Percentiles rank a stretch among this genome's conserved stretches.
Conservation (phyloP, 768 basidiomycete species). For the Pleurotus ostreatus region DNA sequence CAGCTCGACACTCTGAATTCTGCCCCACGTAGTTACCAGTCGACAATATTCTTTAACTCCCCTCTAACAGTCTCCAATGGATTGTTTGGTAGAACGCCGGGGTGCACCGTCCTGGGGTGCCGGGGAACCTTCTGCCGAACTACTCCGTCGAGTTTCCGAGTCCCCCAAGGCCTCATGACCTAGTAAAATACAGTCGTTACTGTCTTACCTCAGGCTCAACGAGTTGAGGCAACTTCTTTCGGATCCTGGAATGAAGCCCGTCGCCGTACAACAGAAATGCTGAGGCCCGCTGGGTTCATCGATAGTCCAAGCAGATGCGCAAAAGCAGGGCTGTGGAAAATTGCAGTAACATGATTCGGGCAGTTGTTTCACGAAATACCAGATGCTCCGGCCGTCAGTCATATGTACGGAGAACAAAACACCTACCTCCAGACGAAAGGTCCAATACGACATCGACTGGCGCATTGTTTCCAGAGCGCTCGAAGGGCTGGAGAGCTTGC, state of each 20-base stretch:
- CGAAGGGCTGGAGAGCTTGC: neutral
- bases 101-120: too few relatives aligned
- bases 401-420: neutral
- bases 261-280: neutral
- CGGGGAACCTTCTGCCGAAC: too few relatives aligned
- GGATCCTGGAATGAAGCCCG: neutral
- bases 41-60: too few relatives aligned
- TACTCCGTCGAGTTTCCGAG: too few relatives aligned
- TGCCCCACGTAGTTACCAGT: too few relatives aligned
- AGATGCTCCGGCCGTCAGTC: conserved; percentile 1
- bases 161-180: too few relatives aligned
- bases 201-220: too few relatives aligned
- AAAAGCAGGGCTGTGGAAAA: neutral
- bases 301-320: neutral
- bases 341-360: neutral
- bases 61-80: too few relatives aligned
- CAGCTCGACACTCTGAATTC: too few relatives aligned
- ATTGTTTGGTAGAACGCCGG: too few relatives aligned
- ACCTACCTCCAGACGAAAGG: neutral
- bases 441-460: too few relatives aligned
- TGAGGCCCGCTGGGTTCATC: conserved; percentile 3
- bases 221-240: neutral
- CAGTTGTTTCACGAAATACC: neutral
- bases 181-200: too few relatives aligned
- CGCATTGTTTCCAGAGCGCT: neutral